These are phyloP conservation scores for Kurtzmaniella fragi DNA, from an alignment of 805 yeast genomes.

Conservation along the genomic window DNA sequence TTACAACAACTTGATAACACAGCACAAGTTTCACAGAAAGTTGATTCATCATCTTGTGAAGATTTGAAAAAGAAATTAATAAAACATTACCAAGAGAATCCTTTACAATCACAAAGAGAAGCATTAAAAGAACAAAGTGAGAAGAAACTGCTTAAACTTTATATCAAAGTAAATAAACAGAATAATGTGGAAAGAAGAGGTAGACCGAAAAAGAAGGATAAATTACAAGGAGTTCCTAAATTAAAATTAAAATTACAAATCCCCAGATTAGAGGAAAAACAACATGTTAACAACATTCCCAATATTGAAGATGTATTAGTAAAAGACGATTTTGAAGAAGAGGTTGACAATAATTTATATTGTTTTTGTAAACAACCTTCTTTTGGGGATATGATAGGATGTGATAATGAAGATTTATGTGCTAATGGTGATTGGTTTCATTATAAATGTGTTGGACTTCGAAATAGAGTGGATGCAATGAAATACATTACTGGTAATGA, in stretches of 20 bases:
- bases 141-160: slow-evolving; percentile 8
- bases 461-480: slow-evolving; percentile 32
- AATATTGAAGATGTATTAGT: no score
- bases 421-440: slow-evolving; percentile 45
- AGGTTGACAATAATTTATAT: slow-evolving; percentile 38
- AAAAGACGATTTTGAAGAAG: no score
- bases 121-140: slow-evolving; percentile 29
- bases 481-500: slow-evolving; percentile 28
- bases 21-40: slow-evolving; percentile 6
- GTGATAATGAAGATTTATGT: slow-evolving; percentile 59
- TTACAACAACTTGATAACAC: slow-evolving; percentile 18
- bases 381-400: slow-evolving; percentile 94
- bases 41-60: slow-evolving; percentile 7
- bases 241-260: slow-evolving; percentile 1
- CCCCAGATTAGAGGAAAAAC: slow-evolving; percentile 6
- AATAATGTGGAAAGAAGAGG: background rate
- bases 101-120: slow-evolving; percentile 33
- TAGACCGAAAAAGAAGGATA: background rate
- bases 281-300: background rate
- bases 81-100: slow-evolving; percentile 29
- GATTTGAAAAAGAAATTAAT: slow-evolving; percentile 24
- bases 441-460: slow-evolving; percentile 39
- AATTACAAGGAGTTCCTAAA: background rate
- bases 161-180: slow-evolving; percentile 1
- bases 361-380: slow-evolving; percentile 94